Evolutionary conservation across 768 basidiomycete genomes (phyloP).

Genomic region (Gelatoporia subvermispora): DNA sequence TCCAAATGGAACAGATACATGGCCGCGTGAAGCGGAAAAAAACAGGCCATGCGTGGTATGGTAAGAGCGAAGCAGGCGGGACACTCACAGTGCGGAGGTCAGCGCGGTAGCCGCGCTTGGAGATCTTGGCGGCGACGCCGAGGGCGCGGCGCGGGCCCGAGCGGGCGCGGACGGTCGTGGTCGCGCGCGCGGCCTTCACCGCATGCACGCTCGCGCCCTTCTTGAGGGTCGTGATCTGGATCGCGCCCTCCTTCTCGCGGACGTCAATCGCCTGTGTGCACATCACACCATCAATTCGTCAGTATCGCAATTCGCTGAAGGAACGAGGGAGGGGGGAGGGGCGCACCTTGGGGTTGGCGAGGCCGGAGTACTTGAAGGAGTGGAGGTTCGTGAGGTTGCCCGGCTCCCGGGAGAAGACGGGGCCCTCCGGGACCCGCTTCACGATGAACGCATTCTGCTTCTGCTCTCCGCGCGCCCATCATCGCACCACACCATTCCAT

Average conservation of each 20-base stretch:
- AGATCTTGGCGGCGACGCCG: slow-evolving; percentile 54
- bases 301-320: not conserved
- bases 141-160: slow-evolving; percentile 68
- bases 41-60: too few species aligned
- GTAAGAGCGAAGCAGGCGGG: slow-evolving; percentile 5
- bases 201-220: slow-evolving; percentile 47
- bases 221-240: slow-evolving; percentile 65
- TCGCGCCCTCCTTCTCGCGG: slow-evolving; percentile 44
- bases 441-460: slow-evolving; percentile 84
- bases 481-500: not conserved
- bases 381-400: slow-evolving; percentile 85
- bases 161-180: slow-evolving; percentile 55
- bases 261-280: slow-evolving; percentile 59
- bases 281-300: not conserved
- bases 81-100: slow-evolving; percentile 72
- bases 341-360: slow-evolving; percentile 76
- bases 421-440: slow-evolving; percentile 69
- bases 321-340: not conserved
- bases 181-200: slow-evolving; percentile 45
- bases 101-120: slow-evolving; percentile 70
- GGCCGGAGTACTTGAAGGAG: slow-evolving; percentile 90
- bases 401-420: slow-evolving; percentile 79
- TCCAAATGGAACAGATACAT: not conserved
- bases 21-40: not conserved
- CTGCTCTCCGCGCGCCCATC: slow-evolving; percentile 34